Evolutionary conservation across 1,139 yeast genomes (phyloP), one percentile per base, ranked within the genome.

Genomic region (Lodderomyces metapsilosis): DNA sequence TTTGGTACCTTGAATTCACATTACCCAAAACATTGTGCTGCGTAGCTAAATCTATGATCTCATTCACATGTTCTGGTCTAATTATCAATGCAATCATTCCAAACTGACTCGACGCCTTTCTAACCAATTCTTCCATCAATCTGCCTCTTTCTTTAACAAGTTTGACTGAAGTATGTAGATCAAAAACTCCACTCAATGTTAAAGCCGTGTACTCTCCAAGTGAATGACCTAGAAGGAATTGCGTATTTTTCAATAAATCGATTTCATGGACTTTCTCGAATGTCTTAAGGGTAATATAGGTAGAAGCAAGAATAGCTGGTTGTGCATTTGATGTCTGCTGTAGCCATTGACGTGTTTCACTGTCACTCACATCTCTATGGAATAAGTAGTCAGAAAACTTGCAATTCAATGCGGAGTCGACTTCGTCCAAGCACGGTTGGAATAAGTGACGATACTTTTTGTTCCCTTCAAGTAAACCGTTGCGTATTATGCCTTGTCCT

Each of bases 341-440:
- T 18, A 64, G 41, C 62, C 65, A 62, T 23, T 44, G 23, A 49
- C 23, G 15, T n/a, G 21, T 15, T 12, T 17, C 23, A 12, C 5
- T 6, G 9, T 37, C 32, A 24, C n/a, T 21, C 10, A 12, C 36
- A 23, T 31, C 22, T 13, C 32, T 34, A 7, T 16, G 41, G 30
- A 53, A 49, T 30, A 68, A 45, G 13, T 58, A 50, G 3, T 47
- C 37, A 18, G 71, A 60, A 55, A 77, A 82, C 5, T 71, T 64
- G 15, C 64, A 71, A n/a, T 71, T 72, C 50, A 91, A 81, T 2
- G 84, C 77, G 43, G 80, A 86, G 36, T 73, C 75, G 47, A 88
- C 83, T 21, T 79, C 85, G 10, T 64, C 58, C 5, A 67, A 16
- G 52, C 43, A 40, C 6, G 34, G 24, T 20, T 42, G 37, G 31